Conservation (phyloP, 2,329 filamentous ascomycete species). For the Aureobasidium mangrovei region DNA sequence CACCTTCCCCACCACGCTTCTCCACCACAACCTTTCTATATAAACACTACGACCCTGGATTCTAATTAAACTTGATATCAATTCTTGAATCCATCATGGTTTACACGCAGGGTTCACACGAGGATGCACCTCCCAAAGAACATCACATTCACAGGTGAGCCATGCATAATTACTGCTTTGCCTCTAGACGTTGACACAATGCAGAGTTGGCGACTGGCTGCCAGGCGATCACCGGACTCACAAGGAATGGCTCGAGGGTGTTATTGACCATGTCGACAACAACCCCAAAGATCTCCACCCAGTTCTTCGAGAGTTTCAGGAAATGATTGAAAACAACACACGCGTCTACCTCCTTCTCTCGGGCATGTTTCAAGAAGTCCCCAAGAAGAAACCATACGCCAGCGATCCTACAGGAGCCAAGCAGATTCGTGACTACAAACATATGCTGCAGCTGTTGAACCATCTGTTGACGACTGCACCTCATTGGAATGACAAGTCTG, state of each 20-base stretch:
- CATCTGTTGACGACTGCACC: slow-evolving; percentile 38
- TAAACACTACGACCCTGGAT: too few species aligned
- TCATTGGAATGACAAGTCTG: slow-evolving; percentile 32
- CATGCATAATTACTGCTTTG: not conserved
- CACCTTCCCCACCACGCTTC: too few species aligned
- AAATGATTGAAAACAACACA: slow-evolving; percentile 55
- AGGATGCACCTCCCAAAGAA: slow-evolving; percentile 30
- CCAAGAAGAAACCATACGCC: slow-evolving; percentile 50
- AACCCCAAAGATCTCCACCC: slow-evolving; percentile 46
- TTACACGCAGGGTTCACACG: too few species aligned
- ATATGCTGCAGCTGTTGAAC: slow-evolving; percentile 60
- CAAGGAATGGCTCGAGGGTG: slow-evolving; percentile 51
- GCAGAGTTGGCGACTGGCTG: slow-evolving; percentile 52
- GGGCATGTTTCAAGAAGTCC: slow-evolving; percentile 57
- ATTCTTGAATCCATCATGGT: too few species aligned
- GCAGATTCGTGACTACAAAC: slow-evolving; percentile 56
- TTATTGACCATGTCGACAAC: slow-evolving; percentile 48
- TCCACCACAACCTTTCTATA: too few species aligned
- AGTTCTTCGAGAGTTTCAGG: slow-evolving; percentile 55
- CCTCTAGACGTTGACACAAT: not conserved
- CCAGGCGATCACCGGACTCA: slow-evolving; percentile 55
- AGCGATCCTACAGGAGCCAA: slow-evolving; percentile 53
- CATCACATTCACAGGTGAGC: slow-evolving; percentile 39
- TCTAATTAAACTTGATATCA: too few species aligned
- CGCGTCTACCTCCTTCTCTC: slow-evolving; percentile 58